Evolutionary conservation across 345 rosid genomes (phyloP).

Genomic region (Hirschfeldia incana): DNA sequence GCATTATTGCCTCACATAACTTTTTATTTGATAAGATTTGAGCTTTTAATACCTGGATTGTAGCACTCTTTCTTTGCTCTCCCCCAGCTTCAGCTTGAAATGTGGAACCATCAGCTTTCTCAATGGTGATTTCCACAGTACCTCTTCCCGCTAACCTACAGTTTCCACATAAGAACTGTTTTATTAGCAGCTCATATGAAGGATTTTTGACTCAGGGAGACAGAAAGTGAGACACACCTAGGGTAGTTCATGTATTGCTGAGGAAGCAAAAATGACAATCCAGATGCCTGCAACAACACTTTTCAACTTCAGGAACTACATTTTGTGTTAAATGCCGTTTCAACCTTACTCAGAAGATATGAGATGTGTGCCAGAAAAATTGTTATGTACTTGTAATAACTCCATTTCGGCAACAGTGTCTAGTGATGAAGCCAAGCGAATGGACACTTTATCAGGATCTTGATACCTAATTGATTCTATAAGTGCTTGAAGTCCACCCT

Average conservation of each 20-base stretch:
- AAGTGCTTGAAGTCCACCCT: slow-evolving; percentile 90
- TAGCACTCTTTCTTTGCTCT: slow-evolving; percentile 63
- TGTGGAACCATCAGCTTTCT: slow-evolving; percentile 76
- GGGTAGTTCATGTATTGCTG: slow-evolving; percentile 81
- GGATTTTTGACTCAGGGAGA: neutral
- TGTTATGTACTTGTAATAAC: slow-evolving; percentile 69
- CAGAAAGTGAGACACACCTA: slow-evolving; percentile 47
- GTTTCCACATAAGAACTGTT: slow-evolving; percentile 18
- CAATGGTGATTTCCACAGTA: slow-evolving; percentile 71
- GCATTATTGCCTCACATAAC: too few relatives aligned
- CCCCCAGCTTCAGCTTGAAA: slow-evolving; percentile 87
- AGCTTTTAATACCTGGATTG: slow-evolving; percentile 43
- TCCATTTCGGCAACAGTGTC: slow-evolving; percentile 85
- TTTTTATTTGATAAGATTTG: too few relatives aligned
- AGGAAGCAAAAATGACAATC: slow-evolving; percentile 89
- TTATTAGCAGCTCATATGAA: neutral
- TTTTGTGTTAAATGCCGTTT: neutral
- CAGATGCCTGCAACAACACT: slow-evolving; percentile 77
- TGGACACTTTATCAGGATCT: slow-evolving; percentile 89
- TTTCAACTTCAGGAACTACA: slow-evolving; percentile 22
- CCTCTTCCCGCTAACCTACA: slow-evolving; percentile 86
- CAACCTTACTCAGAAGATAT: neutral
- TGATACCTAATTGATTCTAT: slow-evolving; percentile 70
- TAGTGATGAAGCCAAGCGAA: slow-evolving; percentile 77
- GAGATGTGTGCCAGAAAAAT: neutral